phyloP scores from a whole-genome alignment of 345 rosid genomes.

The Salix purpurea region DNA sequence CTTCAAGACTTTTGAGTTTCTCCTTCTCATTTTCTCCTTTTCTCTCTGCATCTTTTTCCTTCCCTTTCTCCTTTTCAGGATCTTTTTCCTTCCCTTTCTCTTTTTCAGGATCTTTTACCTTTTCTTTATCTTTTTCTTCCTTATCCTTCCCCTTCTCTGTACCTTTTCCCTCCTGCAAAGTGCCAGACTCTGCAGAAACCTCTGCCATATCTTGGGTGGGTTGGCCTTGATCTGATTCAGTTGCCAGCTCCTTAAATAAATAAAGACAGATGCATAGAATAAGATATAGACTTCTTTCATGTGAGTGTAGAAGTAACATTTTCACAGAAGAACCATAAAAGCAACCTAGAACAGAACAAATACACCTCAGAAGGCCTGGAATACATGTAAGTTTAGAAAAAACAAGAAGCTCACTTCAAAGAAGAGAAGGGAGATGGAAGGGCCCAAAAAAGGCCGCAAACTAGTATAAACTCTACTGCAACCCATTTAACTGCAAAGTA shows the following conservation, averaged over 20 bases:
- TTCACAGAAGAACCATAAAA: neutral
- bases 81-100: conserved; percentile 76
- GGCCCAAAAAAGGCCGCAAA: neutral
- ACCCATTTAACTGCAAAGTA: neutral
- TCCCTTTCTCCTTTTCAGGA: conserved; percentile 69
- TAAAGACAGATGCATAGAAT: neutral
- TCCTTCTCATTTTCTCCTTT: conserved; percentile 84
- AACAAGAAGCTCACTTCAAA: neutral
- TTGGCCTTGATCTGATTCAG: conserved; percentile 67
- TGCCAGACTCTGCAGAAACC: conserved; percentile 49
- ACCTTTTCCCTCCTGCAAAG: conserved; percentile 50
- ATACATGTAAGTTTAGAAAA: neutral
- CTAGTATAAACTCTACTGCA: neutral
- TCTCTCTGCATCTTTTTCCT: conserved; percentile 76
- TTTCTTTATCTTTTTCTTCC: conserved; percentile 76
- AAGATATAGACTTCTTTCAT: neutral
- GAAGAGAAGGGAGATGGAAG: neutral
- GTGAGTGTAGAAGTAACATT: neutral
- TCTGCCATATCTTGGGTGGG: conserved; percentile 54
- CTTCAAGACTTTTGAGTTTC: conserved; percentile 81
- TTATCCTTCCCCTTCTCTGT: conserved; percentile 72
- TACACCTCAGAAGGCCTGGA: neutral
- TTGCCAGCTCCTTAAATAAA: conserved; percentile 49
- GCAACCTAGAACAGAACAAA: neutral
- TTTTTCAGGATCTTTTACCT: conserved; percentile 56